phyloP scores from a whole-genome alignment of 441 rosid genomes.

The Cnidoscolus chayamansa region DNA sequence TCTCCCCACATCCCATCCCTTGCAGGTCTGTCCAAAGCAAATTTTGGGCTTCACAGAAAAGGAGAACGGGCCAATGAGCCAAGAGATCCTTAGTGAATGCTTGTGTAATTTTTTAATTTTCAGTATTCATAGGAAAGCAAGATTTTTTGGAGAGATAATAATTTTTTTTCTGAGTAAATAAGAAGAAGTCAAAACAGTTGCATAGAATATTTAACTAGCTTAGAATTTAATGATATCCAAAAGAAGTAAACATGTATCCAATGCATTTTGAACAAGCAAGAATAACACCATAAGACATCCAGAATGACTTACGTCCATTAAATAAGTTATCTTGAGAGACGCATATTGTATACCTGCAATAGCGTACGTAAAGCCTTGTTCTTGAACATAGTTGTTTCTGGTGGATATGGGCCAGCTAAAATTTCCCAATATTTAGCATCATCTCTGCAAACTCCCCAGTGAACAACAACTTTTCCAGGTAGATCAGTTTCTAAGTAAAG shows the following conservation, averaged over 20 bases:
- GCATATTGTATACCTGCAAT: conserved; percentile 51
- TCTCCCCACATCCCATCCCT: neutral
- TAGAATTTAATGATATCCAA: neutral
- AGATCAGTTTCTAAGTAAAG: conserved; percentile 73
- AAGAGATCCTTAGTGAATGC: neutral
- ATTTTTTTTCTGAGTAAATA: neutral
- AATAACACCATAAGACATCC: conserved; percentile 4
- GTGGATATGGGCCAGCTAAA: conserved; percentile 76
- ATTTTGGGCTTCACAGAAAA: conserved; percentile 2
- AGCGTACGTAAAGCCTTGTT: conserved; percentile 79
- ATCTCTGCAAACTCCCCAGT: conserved; percentile 98
- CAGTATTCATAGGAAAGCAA: conserved; percentile 5
- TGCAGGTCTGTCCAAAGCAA: neutral
- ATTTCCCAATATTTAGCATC: conserved; percentile 73
- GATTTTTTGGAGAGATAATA: neutral
- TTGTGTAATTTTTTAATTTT: neutral
- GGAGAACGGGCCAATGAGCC: neutral
- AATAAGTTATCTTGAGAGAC: conserved; percentile 19
- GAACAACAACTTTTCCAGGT: conserved; percentile 75
- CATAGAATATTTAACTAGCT: conserved; percentile 4
- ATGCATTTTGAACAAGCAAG: conserved; percentile 14
- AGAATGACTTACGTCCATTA: conserved; percentile 7
- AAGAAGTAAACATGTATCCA: neutral
- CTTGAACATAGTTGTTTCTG: conserved; percentile 64
- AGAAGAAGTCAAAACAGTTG: conserved; percentile 14